Base-by-base conservation (phyloP, 164 flowering plant species). In the Houttuynia cordata region DNA sequence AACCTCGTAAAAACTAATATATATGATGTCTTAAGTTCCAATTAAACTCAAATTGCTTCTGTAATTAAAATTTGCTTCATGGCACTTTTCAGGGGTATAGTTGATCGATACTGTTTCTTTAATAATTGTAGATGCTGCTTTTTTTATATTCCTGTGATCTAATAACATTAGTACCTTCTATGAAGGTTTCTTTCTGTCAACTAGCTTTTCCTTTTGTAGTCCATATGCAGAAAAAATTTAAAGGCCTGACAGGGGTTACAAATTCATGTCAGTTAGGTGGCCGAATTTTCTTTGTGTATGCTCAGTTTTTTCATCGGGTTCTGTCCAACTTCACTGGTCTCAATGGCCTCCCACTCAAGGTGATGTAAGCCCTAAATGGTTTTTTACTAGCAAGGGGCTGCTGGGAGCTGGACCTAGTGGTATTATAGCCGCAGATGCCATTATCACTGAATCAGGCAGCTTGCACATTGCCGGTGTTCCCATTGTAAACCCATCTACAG, bases 401-500 rank as follows among this genome's bases (percentile, higher is more conserved):
- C 69, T 94, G 75, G 99, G 99, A 74, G 96, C 97, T 67, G 99
- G 99, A 22, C 99, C 99, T 39, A 94, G 99, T 76, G 99, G 99
- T 55, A 94, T 94, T 62, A 91, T 91, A 97, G 99, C 97, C 68
- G 99, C 93, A 70, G 99, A 94, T 83, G 99, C 91, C 24, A 91
- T 94, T 51, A 75, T 94, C 64, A 94, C 97, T 53, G 99, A 94
- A 62, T 77, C 85, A 50, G 99, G 99, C 61, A 87, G 96, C 67
- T 64, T 94, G 90, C 97, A 91, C 75, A 96, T 94, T 24, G 99
- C 99, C 34, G 99, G 99, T 68, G 97, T 94, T 74, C 99, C 99
- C 61, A 88, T 94, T 73, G 96, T 91, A 15, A 94, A 94, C 62
- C 99, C 99, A 24, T 94, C 99, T 19, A 94, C 99, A 62, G 91